Evolutionary conservation across 352 stramenopile genomes (phyloP), one percentile per base, ranked within the genome.

Genomic region (Pythium guiyangense): DNA sequence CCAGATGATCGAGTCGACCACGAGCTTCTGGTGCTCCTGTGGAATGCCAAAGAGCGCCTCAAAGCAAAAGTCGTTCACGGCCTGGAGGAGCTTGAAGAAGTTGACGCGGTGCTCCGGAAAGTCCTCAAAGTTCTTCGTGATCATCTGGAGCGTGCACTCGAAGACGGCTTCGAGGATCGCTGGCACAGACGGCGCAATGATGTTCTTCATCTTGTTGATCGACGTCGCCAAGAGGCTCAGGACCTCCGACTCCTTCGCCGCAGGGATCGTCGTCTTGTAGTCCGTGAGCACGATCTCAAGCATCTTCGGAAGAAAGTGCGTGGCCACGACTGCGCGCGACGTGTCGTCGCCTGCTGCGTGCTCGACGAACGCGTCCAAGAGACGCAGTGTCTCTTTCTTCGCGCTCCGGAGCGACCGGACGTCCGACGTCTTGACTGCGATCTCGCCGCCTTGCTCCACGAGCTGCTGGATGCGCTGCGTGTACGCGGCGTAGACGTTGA

Each of bases 91-190:
- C 69, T 98, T 96, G 86, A 98, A 99, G 64, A 99, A 99, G 60
- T 97, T 94, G 57, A 99, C 94, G 54, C 97, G 85, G 70, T 99
- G 96, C 67, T 99, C 97, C 0, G 97, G 97, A 70, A 97, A 99
- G 69, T 99, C 97, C 68, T 99, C 90, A 70, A 99, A 99, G 77
- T 99, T 99, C 58, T 89, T 96, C 8, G 97, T 99, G 69, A 99
- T 99, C 96, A 99, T 99, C 69, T 99, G 88, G 29, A 99, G 77
- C 42, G 97, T 99, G 66, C 92, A 97, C 77, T 99, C 94, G 69
- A 99, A 99, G 26, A 99, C 94, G 52, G 94, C 84, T 59, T 99
- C 93, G 68, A 99, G 90, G 49, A 99, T 98, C 60, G 86, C 79
- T 12, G 97, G 96, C 35, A 99, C 94, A 1, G 64, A 84, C 20